phyloP scores from a whole-genome alignment of 345 rosid species.

The Litchi chinensis region DNA sequence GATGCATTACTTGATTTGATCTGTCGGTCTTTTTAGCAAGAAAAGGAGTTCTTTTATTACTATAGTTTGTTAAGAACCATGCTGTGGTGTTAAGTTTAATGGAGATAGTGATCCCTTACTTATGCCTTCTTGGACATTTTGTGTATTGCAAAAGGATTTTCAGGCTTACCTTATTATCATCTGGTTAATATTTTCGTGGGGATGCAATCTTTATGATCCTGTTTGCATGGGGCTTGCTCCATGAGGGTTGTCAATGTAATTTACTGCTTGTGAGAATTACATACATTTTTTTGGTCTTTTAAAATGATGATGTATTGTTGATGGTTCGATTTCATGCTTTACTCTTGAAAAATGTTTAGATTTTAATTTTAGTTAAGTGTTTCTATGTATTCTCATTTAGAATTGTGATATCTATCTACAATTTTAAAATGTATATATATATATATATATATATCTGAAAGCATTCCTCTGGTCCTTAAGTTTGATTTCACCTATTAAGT shows the following conservation, averaged over 20 bases:
- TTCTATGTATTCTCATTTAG: constrained; percentile 3
- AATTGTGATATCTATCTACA: neutral
- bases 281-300: neutral
- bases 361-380: neutral
- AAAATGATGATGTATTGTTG: neutral
- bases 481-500: neutral
- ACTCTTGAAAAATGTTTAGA: neutral
- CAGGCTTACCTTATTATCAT: neutral
- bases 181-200: neutral
- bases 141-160: neutral
- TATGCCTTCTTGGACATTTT: neutral
- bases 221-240: neutral
- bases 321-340: neutral
- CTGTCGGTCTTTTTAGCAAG: neutral
- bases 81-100: neutral
- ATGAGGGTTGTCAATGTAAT: neutral
- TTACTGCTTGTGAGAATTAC: neutral
- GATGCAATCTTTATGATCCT: neutral
- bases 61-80: neutral
- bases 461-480: neutral
- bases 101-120: constrained; percentile 4
- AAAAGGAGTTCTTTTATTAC: neutral
- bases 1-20: neutral
- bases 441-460: too few species aligned
- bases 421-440: too few species aligned